Evolutionary conservation across 192 early-diverging fungal genomes (phyloP), one percentile per base, ranked within the genome.

Genomic region (Backusella westeae): DNA sequence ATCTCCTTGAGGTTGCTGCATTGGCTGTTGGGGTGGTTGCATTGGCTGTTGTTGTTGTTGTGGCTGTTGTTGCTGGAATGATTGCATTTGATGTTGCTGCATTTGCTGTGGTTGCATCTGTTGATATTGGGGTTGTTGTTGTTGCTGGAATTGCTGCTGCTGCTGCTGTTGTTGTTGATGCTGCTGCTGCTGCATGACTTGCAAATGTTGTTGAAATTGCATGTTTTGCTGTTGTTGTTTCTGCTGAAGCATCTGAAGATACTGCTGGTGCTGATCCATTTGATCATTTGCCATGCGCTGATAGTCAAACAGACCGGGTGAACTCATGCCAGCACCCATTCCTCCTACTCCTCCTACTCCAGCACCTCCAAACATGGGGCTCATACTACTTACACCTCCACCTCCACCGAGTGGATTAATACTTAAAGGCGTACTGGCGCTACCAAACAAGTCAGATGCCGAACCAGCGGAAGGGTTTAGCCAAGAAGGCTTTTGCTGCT

Each of bases 231-330:
- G 75, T 41, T 75, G 68, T 70, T 80, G 76, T 26, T 82, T 74
- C 56, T 82, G 81, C 44, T 84, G 83, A 73, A 85, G 23, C 29
- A 87, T 75, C 4, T 75, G 77, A 6, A 70, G 42, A 49, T 84
- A 76, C 38, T 82, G 77, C 32, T 81, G 79, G 21, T 81, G 79
- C 59, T 80, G 71, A 34, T 88, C 85, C 26, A 86, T 41, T 35
- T 88, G 72, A 34, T 68, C 75, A 35, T 70, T 76, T 19, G 69
- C 41, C 21, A 44, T 34, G 14, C 75, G 41, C 21, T 76, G 75
- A 46, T 76, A 76, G 38, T 76, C 75, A 32, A 76, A 76, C n/a
- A 76, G 34, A 21, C 69, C 68, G 17, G 75, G 75, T 12, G 75
- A 76, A 12, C 36, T 70, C 34, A 70, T 53, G 38, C 63, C 34